Conservation (phyloP, 2,329 filamentous ascomycete species). For the Neoscytalidium dimidiatum region DNA sequence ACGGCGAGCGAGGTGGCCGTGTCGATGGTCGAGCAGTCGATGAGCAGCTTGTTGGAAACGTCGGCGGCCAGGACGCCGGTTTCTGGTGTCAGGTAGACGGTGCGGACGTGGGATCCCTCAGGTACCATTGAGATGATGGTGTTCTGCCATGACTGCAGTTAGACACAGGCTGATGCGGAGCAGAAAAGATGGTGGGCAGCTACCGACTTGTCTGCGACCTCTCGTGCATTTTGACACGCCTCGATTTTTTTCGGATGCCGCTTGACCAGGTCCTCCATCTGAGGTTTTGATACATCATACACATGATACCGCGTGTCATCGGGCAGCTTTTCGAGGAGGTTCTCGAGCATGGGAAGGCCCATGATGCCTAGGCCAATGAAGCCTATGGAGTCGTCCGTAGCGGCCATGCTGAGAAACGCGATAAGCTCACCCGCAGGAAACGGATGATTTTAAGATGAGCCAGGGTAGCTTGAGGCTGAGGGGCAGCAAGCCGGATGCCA, state of each 20-base stretch:
- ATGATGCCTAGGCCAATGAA: conserved; percentile 60
- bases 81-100: conserved; percentile 51
- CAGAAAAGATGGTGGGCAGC: background rate
- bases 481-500: background rate
- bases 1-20: conserved; percentile 53
- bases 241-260: conserved; percentile 38
- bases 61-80: conserved; percentile 46
- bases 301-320: conserved; percentile 47
- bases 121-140: conserved; percentile 57
- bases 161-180: background rate
- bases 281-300: conserved; percentile 50
- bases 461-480: background rate
- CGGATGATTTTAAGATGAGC: background rate
- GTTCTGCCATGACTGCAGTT: conserved; percentile 35
- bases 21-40: conserved; percentile 61
- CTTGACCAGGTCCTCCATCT: conserved; percentile 45
- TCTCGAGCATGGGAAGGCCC: conserved; percentile 56
- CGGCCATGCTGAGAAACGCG: background rate
- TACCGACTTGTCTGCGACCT: conserved; percentile 55
- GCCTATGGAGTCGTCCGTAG: conserved; percentile 34
- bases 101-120: conserved; percentile 53
- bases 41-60: conserved; percentile 50
- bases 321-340: conserved; percentile 52
- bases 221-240: conserved; percentile 45
- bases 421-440: background rate